Base-by-base conservation (phyloP, 176 grass and related monocot genomes). In the Ensete glaucum region DNA sequence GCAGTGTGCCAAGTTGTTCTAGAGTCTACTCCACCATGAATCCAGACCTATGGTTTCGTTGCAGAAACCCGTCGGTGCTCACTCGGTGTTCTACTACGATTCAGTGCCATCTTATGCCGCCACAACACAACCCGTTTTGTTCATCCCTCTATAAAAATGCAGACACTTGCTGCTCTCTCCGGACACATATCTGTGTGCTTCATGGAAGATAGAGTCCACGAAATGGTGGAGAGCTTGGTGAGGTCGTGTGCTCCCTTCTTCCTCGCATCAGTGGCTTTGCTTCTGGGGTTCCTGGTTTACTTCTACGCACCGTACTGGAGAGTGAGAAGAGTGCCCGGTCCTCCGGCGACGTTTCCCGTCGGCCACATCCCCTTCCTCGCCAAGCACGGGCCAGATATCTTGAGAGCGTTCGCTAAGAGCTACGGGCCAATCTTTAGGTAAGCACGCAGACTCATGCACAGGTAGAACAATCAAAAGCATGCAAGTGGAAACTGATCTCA, bases 351-450 rank as follows among this genome's bases (percentile, higher is more conserved):
- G 72, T 86, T 86, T n/a, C 86, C 82, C 3, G 7, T 98, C 0
- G 94, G 90, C 9, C 88, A 98, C 52, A 77, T 98, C 1, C 84
- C 85, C 63, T 82, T 91, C 52, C 82, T 98, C 63, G 86, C 88
- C 64, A 91, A 87, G 77, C 54, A 76, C 56, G 94, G 94, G 1
- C 94, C 90, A 1, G 88, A 93, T 50, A 77, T 93, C 70, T 80
- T 91, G 20, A 81, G 87, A 14, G 75, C 78, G 10, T 85, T 98
- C 5, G 85, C 94, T 0, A 89, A 98, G 76, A 81, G 87, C 67
- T 82, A 93, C 34, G 94, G 94, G 10, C 90, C 94, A 3, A 91
- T 98, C 67, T 98, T 87, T 75, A 89, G 94, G 94, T 97, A 70
- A 70, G 17, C 1, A 21, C 9, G 1, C 12, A 8, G 26, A 1